Evolutionary conservation across 1,284 basidiomycete species (phyloP).

Genomic region (Fistulinella cinereoalba): DNA sequence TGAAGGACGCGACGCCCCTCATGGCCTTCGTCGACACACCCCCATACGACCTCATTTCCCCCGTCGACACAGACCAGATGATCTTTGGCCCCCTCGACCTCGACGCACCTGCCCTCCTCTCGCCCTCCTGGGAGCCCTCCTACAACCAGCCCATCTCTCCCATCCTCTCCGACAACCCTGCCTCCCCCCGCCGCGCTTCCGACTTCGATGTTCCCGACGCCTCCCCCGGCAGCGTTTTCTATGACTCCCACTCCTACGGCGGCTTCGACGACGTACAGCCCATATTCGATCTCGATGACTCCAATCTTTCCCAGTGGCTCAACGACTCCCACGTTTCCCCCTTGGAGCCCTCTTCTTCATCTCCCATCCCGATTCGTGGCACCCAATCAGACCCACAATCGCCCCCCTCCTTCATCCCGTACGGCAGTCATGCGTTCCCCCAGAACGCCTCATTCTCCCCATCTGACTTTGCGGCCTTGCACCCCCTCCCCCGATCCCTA

Average conservation of each 20-base stretch:
- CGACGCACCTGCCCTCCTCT: constrained; percentile 47
- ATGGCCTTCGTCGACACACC: constrained; percentile 44
- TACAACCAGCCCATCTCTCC: constrained; percentile 35
- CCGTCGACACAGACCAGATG: constrained; percentile 47
- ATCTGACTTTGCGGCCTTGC: constrained; percentile 53
- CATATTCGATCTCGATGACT: constrained; percentile 43
- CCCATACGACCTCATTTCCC: constrained; percentile 37
- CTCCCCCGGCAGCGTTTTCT: constrained; percentile 32
- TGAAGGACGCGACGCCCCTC: constrained; percentile 43
- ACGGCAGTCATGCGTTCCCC: constrained; percentile 44
- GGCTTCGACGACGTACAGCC: constrained; percentile 30
- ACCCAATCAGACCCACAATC: constrained; percentile 39
- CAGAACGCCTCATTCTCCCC: constrained; percentile 56
- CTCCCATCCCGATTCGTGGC: constrained; percentile 62
- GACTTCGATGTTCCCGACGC: constrained; percentile 37
- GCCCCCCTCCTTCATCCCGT: constrained; percentile 42
- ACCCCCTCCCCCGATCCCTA: constrained; percentile 54
- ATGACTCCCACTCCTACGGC: constrained; percentile 27
- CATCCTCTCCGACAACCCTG: constrained; percentile 31
- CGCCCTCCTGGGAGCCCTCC: constrained; percentile 47
- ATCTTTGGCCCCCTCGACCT: constrained; percentile 64
- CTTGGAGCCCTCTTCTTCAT: constrained; percentile 45
- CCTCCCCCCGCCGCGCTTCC: constrained; percentile 29
- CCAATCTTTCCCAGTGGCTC: constrained; percentile 53
- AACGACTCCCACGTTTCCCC: constrained; percentile 49